Conservation (phyloP, 1,284 basidiomycete species). For the Fomitopsis schrenkii region DNA sequence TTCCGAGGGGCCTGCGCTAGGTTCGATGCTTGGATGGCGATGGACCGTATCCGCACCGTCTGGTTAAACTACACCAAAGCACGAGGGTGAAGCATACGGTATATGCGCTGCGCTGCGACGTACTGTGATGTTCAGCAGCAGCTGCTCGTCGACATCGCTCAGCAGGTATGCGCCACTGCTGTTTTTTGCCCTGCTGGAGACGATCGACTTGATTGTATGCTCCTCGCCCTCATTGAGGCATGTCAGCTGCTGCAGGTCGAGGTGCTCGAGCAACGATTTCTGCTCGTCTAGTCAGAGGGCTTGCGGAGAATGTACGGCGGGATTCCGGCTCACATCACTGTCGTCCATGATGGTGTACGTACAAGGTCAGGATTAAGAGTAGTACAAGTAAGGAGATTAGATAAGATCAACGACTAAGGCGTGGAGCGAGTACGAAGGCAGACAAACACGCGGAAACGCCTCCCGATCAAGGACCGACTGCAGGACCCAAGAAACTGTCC, state of each 20-base stretch:
- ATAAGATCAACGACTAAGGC: conserved; percentile 19
- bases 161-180: conserved; percentile 50
- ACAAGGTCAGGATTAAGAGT: conserved; percentile 5
- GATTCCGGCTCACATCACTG: conserved; percentile 8
- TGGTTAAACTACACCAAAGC: conserved; percentile 71
- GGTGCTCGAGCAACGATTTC: conserved; percentile 56
- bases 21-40: conserved; percentile 54
- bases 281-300: conserved; percentile 14
- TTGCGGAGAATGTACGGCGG: not conserved
- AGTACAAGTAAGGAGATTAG: conserved; percentile 19
- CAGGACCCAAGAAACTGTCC: not conserved
- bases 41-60: conserved; percentile 68
- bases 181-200: conserved; percentile 48
- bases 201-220: conserved; percentile 60
- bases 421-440: not conserved
- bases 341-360: conserved; percentile 9
- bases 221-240: conserved; percentile 72
- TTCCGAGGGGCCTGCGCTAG: conserved; percentile 55
- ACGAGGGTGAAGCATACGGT: not conserved
- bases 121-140: conserved; percentile 67
- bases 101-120: not conserved
- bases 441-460: not conserved
- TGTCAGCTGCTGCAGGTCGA: conserved; percentile 60
- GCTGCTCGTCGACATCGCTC: conserved; percentile 80
- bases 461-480: not conserved